A percentile compares a stretch with the other conserved stretches of the same genome.
phyloP scores from a whole-genome alignment of 2,329 filamentous ascomycete genomes.

The Ascochyta lentis region DNA sequence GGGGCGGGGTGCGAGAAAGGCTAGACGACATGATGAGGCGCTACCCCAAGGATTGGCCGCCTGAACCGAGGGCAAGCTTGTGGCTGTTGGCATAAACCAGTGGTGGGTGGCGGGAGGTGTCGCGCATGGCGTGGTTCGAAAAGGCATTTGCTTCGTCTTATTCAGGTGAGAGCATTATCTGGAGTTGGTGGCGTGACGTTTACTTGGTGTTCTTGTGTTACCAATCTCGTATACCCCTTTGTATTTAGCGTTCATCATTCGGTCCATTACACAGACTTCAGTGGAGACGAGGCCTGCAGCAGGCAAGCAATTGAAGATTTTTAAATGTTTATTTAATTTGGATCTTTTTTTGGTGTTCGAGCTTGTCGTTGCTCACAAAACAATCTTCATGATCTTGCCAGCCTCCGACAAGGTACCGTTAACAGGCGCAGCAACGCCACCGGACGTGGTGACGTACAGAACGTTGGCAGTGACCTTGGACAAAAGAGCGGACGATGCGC shows the following conservation, averaged over 20 bases:
- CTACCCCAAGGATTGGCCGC: constrained; percentile 11
- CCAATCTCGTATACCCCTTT: constrained; percentile 9
- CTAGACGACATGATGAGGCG: constrained; percentile 6
- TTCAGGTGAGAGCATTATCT: background rate
- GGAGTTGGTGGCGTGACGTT: background rate
- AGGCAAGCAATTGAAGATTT: background rate
- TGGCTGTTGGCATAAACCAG: background rate
- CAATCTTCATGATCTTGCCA: constrained; percentile 19
- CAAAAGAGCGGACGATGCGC: constrained; percentile 14
- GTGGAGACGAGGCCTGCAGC: background rate
- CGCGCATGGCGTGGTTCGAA: background rate
- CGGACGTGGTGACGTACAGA: constrained; percentile 17
- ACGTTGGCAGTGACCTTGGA: constrained; percentile 16
- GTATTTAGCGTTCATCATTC: background rate
- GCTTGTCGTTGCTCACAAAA: background rate
- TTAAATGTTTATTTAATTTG: background rate
- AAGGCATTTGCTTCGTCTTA: background rate
- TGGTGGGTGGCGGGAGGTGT: background rate
- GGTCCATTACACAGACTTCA: background rate
- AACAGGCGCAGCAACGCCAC: constrained; percentile 17
- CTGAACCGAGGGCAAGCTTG: background rate
- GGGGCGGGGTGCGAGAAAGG: constrained; percentile 9
- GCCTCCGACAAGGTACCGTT: constrained; percentile 18
- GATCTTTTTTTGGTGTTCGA: background rate
- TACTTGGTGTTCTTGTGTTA: background rate